Evolutionary conservation across 2,329 filamentous ascomycete genomes (phyloP).

Genomic region (Pyrenochaeta sp.): DNA sequence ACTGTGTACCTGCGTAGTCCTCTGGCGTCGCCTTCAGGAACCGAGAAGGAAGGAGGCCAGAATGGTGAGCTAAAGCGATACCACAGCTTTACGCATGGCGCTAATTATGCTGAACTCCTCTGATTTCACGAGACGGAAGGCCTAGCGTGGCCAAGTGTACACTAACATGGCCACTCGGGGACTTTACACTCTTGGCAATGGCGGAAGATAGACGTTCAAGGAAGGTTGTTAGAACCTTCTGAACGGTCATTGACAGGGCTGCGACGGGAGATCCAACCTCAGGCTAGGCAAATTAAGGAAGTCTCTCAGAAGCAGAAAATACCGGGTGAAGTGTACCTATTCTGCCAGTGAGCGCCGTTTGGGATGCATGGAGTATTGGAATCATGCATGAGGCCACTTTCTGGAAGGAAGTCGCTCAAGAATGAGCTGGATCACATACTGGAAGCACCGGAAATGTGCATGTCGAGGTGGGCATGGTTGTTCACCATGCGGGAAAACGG

Average conservation of each 20-base stretch:
- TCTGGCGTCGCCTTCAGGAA: neutral
- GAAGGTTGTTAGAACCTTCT: conserved; percentile 5
- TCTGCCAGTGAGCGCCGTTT: neutral
- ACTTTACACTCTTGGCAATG: conserved; percentile 6
- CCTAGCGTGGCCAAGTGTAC: neutral
- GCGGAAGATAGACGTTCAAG: conserved; percentile 1
- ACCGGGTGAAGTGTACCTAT: neutral
- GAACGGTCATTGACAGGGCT: neutral
- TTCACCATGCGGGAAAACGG: neutral
- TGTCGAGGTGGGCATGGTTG: neutral
- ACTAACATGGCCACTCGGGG: conserved; percentile 1
- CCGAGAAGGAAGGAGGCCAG: conserved; percentile 1
- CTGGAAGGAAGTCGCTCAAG: neutral
- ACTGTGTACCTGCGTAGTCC: neutral
- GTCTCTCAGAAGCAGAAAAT: neutral
- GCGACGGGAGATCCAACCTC: neutral
- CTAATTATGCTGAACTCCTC: conserved; percentile 2
- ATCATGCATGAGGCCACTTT: neutral
- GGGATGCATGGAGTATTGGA: neutral
- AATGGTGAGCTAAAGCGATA: conserved; percentile 3
- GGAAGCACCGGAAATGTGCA: neutral
- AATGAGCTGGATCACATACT: neutral
- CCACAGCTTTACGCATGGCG: conserved; percentile 1
- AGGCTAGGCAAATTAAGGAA: neutral
- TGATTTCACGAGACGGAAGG: neutral